Conservation (phyloP, 2,329 filamentous ascomycete species). For the Trichophyton mentagrophytes region DNA sequence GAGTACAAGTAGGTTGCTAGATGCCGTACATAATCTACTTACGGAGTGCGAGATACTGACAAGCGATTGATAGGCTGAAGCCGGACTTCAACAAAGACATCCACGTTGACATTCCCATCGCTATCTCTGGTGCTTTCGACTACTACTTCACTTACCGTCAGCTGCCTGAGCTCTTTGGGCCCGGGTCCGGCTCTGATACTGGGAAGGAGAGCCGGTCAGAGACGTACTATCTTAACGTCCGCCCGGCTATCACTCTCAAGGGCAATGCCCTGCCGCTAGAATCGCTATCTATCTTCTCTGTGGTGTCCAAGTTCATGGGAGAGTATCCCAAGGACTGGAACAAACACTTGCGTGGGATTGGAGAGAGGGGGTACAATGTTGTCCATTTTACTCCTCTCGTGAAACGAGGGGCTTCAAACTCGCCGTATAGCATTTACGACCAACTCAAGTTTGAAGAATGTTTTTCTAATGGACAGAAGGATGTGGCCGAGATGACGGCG, state of each 20-base stretch:
- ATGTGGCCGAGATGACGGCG: constrained; percentile 61
- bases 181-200: constrained; percentile 40
- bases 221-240: constrained; percentile 86
- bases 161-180: constrained; percentile 55
- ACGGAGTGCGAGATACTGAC: constrained; percentile 6
- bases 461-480: constrained; percentile 75
- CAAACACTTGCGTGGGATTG: constrained; percentile 74
- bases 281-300: constrained; percentile 79
- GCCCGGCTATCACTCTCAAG: constrained; percentile 63
- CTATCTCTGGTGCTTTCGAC: constrained; percentile 73
- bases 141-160: constrained; percentile 91
- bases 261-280: constrained; percentile 65
- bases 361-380: constrained; percentile 93
- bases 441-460: constrained; percentile 78
- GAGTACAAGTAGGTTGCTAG: constrained; percentile 64
- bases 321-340: constrained; percentile 84
- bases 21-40: background rate
- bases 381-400: constrained; percentile 95
- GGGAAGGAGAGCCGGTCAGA: constrained; percentile 43
- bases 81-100: constrained; percentile 89
- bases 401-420: constrained; percentile 78
- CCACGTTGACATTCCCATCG: constrained; percentile 77
- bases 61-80: constrained; percentile 48
- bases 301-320: constrained; percentile 97
- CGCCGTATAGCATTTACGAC: constrained; percentile 91